phyloP scores from a whole-genome alignment of 2,329 filamentous ascomycete species.

The Chlorencoelia australis region DNA sequence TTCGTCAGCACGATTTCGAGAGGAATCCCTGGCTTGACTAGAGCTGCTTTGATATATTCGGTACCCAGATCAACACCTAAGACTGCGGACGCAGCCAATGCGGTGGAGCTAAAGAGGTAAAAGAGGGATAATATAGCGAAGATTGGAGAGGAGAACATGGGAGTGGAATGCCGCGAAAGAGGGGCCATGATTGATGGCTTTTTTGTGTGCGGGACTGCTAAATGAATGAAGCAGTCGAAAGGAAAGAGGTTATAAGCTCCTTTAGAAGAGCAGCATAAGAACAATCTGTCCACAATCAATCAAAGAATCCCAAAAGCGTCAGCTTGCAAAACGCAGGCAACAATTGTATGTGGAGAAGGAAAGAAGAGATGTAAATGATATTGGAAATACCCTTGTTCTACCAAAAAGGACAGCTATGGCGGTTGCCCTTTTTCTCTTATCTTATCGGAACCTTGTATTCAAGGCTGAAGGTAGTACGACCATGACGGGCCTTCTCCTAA shows the following conservation, averaged over 20 bases:
- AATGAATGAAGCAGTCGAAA: slow-evolving; percentile 22
- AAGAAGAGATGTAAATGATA: too few species aligned
- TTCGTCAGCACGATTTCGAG: slow-evolving; percentile 97
- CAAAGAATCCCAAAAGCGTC: too few species aligned
- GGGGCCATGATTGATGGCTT: slow-evolving; percentile 21
- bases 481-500: too few species aligned
- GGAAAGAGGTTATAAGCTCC: too few species aligned
- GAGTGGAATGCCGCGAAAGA: slow-evolving; percentile 10
- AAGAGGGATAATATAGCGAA: slow-evolving; percentile 25
- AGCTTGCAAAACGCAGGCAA: too few species aligned
- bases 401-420: neutral
- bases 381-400: too few species aligned
- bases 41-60: slow-evolving; percentile 89
- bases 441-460: too few species aligned
- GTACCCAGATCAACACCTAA: slow-evolving; percentile 91
- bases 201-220: slow-evolving; percentile 14
- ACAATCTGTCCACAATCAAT: slow-evolving; percentile 24
- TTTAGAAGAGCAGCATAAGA: too few species aligned
- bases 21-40: slow-evolving; percentile 93
- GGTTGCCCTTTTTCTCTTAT: too few species aligned
- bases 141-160: slow-evolving; percentile 19
- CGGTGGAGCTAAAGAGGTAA: slow-evolving; percentile 25
- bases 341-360: too few species aligned
- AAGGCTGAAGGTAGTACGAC: too few species aligned
- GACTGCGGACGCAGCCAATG: slow-evolving; percentile 51